Base-by-base conservation (phyloP, 2,329 filamentous ascomycete species). In the Claviceps lovelessii region DNA sequence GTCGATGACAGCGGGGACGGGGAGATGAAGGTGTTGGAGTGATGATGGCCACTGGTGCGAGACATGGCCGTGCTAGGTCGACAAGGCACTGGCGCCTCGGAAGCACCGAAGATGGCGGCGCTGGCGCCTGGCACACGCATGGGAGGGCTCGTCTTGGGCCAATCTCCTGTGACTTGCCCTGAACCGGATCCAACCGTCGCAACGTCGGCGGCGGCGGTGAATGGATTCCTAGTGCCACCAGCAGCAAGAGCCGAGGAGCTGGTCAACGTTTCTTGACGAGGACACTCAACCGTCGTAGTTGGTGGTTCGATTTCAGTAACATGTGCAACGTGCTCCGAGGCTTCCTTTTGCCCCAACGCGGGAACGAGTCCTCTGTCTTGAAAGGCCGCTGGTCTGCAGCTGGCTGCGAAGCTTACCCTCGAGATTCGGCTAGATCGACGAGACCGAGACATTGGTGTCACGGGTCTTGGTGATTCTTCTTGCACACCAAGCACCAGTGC, bases 1-100 rank as follows among this genome's bases (percentile, higher is more conserved):
- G 79, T 81, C 0, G 78, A 80, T 1, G 78, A 80, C 39, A 82
- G 71, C 0, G 79, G 79, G 0, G 79, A 81, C 11, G 79, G 79
- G 3, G 78, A 81, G 57, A 81, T 79, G 42, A 82, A 73, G 2
- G 74, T 72, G 37, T 73, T 74, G 33, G 72, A 57, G 60, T 67
- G 47, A 61, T 65, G 58, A 62, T 65, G 58, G 58, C 60, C 46
- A 60, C 64, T 54, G 57, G 64, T 51, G 60, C 70, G 62, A 62
- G 67, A 54, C 60, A 59, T 56, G 37, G 63, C 63, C 29, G 61
- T 57, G 9, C 60, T 55, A 19, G 64, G 58, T 54, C 61, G 69
- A 51, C 62, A 66, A 54, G 65, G 64, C 19, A 63, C 59, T 11
- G 61, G 59, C 28, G 63, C 58, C 29, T 69, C 65, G 19, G 59